These are phyloP conservation scores for Inga oerstediana DNA, from an alignment of 306 rosid genomes.

Conservation along the genomic window DNA sequence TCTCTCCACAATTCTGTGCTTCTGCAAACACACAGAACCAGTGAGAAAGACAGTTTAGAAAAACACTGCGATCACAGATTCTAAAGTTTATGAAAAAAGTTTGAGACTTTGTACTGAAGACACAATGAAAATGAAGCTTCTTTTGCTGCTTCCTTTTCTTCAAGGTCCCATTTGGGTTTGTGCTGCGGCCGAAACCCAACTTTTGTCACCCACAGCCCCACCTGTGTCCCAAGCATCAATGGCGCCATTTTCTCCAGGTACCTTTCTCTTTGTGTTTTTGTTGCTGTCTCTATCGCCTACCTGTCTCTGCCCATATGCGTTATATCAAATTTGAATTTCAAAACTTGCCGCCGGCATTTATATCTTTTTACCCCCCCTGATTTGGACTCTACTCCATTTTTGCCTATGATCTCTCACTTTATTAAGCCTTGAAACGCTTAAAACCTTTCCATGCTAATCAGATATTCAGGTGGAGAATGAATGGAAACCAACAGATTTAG, in stretches of 20 bases:
- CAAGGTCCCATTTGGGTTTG: slow-evolving; percentile 47
- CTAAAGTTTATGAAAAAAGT: not conserved
- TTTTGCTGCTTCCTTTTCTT: slow-evolving; percentile 42
- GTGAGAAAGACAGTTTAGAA: slow-evolving; percentile 29
- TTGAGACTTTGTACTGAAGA: not conserved
- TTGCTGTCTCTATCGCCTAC: slow-evolving; percentile 30
- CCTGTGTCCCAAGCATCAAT: slow-evolving; percentile 56
- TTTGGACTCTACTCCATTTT: slow-evolving; percentile 29
- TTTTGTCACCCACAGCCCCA: slow-evolving; percentile 46
- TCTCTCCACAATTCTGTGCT: not conserved
- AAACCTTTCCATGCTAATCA: slow-evolving; percentile 35
- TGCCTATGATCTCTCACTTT: slow-evolving; percentile 22
- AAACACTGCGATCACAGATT: not conserved
- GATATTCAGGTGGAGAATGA: slow-evolving; percentile 49
- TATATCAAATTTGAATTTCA: slow-evolving; percentile 47
- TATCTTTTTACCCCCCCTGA: not conserved
- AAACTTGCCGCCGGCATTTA: slow-evolving; percentile 39
- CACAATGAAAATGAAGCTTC: slow-evolving; percentile 52
- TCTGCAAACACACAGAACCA: slow-evolving; percentile 15
- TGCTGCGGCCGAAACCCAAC: slow-evolving; percentile 43
- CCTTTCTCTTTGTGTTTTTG: slow-evolving; percentile 7
- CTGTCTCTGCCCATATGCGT: slow-evolving; percentile 15
- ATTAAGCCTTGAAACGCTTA: not conserved
- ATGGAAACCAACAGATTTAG: slow-evolving; percentile 45
- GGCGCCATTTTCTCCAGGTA: slow-evolving; percentile 72